Evolutionary conservation across 2,329 filamentous ascomycete genomes (phyloP).

Genomic region (Beauveria varroae): DNA sequence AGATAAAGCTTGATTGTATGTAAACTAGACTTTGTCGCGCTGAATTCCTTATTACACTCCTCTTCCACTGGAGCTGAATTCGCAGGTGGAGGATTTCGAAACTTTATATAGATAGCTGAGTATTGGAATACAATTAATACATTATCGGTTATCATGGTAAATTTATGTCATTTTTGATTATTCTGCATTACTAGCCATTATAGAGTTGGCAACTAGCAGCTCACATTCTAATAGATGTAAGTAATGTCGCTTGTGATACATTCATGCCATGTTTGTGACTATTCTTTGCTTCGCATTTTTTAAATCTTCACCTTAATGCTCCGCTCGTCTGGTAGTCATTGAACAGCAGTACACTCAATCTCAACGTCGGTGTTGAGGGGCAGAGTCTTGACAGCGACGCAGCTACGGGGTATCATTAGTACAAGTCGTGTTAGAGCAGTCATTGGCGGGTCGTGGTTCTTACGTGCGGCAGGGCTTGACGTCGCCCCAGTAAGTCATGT

Average conservation of each 20-base stretch:
- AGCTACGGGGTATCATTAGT: constrained; percentile 16
- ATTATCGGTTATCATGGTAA: too few species aligned
- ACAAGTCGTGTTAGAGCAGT: background rate
- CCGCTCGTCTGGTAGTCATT: constrained; percentile 12
- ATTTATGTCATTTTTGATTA: too few species aligned
- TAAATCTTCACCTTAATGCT: too few species aligned
- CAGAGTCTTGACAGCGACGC: constrained; percentile 24
- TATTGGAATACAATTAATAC: too few species aligned
- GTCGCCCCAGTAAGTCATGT: constrained; percentile 59
- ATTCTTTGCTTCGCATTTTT: background rate
- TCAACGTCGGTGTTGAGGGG: constrained; percentile 12
- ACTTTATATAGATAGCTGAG: too few species aligned
- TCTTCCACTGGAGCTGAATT: too few species aligned
- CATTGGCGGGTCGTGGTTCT: constrained; percentile 12
- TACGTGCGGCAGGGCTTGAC: constrained; percentile 38
- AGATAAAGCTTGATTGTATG: background rate
- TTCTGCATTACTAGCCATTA: background rate
- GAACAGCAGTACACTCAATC: constrained; percentile 25
- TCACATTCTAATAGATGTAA: background rate
- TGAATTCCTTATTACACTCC: too few species aligned
- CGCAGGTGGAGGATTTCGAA: too few species aligned
- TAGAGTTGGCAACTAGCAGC: too few species aligned
- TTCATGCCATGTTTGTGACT: background rate
- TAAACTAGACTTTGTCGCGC: too few species aligned
- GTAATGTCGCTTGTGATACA: background rate